Percentiles rank a stretch among this genome's conserved stretches.
Conservation (phyloP, 2,329 filamentous ascomycete genomes). For the Claviceps lovelessii region DNA sequence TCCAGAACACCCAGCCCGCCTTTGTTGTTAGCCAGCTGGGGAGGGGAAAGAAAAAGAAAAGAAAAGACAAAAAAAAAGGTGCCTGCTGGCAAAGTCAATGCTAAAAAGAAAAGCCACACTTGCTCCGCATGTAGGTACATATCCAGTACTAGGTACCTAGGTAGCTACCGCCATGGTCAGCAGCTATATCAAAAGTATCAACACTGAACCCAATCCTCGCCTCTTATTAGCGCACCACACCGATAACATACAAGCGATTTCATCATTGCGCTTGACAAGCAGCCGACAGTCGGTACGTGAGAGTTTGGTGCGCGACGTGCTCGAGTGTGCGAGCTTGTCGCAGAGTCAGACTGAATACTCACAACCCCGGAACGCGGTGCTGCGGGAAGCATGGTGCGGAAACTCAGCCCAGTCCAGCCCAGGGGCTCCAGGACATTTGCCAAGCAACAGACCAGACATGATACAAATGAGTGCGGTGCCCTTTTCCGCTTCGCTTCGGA, state of each 20-base stretch:
- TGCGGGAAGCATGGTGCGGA: conserved; percentile 3
- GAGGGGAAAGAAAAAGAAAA: too few species aligned
- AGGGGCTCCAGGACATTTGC: not conserved
- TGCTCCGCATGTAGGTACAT: not conserved
- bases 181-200: not conserved
- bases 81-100: too few species aligned
- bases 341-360: too few species aligned
- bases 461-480: not conserved
- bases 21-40: not conserved
- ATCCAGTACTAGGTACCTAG: too few species aligned
- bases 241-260: not conserved
- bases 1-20: not conserved
- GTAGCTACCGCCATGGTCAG: too few species aligned
- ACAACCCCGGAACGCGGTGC: not conserved
- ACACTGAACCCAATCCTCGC: not conserved
- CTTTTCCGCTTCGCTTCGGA: not conserved
- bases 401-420: not conserved
- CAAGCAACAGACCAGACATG: not conserved
- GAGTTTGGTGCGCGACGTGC: not conserved
- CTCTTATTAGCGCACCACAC: not conserved
- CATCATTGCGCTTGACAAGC: not conserved
- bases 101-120: not conserved
- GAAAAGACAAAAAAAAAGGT: too few species aligned
- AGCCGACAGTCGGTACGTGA: not conserved
- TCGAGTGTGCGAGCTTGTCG: too few species aligned